Evolutionary conservation across 345 rosid species (phyloP).

Genomic region (Gossypium bickii): DNA sequence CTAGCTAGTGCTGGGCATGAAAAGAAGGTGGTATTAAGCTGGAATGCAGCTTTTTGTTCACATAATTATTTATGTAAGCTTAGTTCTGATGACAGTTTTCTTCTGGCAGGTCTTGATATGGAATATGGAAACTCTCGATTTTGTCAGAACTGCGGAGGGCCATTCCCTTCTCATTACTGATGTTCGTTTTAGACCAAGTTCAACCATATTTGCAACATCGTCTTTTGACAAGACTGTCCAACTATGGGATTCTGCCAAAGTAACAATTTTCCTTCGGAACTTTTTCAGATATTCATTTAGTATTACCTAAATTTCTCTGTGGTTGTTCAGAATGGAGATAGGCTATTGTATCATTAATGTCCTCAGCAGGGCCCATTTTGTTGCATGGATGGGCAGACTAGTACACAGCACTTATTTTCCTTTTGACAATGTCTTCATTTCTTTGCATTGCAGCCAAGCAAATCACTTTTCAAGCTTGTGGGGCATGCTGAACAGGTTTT

Average conservation of each 20-base stretch:
- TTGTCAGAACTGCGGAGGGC: constrained; percentile 10
- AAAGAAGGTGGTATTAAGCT: constrained; percentile 26
- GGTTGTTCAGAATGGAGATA: neutral
- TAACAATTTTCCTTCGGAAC: constrained; percentile 8
- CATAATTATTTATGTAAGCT: neutral
- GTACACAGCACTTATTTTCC: neutral
- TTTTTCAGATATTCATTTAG: neutral
- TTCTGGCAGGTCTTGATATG: constrained; percentile 26
- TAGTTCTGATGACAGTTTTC: constrained; percentile 8
- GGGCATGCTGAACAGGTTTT: constrained; percentile 30
- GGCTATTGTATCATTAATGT: neutral
- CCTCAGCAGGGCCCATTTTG: neutral
- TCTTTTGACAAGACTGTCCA: constrained; percentile 32
- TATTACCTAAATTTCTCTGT: neutral
- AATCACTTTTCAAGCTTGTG: constrained; percentile 18
- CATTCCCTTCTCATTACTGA: constrained; percentile 29
- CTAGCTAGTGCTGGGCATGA: constrained; percentile 31
- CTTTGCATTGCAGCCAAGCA: constrained; percentile 24
- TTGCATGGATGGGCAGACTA: neutral
- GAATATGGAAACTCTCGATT: constrained; percentile 23
- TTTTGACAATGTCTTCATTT: constrained; percentile 1
- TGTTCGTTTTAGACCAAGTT: constrained; percentile 29
- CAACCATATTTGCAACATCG: constrained; percentile 31
- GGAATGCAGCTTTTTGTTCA: constrained; percentile 6
- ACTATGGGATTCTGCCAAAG: constrained; percentile 35